Evolutionary conservation across 768 basidiomycete species (phyloP).

Genomic region (Termitomyces titanicus): DNA sequence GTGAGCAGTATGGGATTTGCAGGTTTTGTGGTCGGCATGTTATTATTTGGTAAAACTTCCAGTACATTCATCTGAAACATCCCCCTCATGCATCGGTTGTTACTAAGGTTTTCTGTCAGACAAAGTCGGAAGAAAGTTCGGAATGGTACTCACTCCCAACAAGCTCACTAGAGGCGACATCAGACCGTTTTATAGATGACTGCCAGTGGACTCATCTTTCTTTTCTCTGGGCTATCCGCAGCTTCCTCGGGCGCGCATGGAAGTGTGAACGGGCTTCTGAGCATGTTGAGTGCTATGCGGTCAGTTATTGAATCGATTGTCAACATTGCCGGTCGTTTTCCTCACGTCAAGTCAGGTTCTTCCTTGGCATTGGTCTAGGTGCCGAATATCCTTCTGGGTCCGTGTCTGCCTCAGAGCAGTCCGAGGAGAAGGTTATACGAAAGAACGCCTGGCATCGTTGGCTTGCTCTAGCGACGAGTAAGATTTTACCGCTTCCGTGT

Average conservation of each 20-base stretch:
- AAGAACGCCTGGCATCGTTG: constrained; percentile 81
- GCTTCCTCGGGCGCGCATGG: constrained; percentile 75
- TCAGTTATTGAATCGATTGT: constrained; percentile 23
- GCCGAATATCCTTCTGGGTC: constrained; percentile 90
- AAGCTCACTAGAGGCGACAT: neutral
- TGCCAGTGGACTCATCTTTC: constrained; percentile 74
- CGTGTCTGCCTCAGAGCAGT: constrained; percentile 84
- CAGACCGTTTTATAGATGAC: constrained; percentile 47
- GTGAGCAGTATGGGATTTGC: constrained; percentile 74
- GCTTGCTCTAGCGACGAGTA: constrained; percentile 87
- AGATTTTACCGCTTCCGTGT: constrained; percentile 11
- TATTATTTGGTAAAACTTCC: constrained; percentile 51
- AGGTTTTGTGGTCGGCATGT: constrained; percentile 82
- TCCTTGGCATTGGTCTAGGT: constrained; percentile 85
- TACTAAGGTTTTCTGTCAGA: constrained; percentile 64
- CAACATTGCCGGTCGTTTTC: neutral
- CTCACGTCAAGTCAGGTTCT: constrained; percentile 46
- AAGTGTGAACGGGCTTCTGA: constrained; percentile 61
- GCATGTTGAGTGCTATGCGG: constrained; percentile 78
- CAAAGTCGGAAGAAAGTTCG: constrained; percentile 80
- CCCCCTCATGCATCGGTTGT: neutral
- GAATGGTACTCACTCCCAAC: constrained; percentile 56
- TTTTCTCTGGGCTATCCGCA: constrained; percentile 83
- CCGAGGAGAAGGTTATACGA: constrained; percentile 72
- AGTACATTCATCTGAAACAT: neutral